A percentile compares a stretch with the other conserved stretches of the same genome.
These are phyloP conservation scores for Russula sp. DNA, from an alignment of 768 basidiomycete species.

Conservation along the genomic window DNA sequence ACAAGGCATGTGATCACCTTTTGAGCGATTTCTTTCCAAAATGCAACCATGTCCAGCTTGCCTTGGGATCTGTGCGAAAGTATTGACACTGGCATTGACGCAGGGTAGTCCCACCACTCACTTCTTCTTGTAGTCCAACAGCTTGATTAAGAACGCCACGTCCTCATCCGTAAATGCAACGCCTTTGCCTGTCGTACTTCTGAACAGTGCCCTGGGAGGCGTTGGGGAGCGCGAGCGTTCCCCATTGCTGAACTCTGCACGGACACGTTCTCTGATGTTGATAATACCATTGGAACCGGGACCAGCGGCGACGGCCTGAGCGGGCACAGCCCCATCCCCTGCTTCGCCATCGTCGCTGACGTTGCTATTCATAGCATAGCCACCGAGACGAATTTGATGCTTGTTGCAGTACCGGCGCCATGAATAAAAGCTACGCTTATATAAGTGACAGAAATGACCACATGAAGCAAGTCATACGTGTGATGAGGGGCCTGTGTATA, in stretches of 20 bases:
- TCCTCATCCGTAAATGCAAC: conserved; percentile 86
- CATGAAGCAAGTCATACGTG: conserved; percentile 48
- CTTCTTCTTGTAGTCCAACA: conserved; percentile 69
- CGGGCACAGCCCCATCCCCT: conserved; percentile 30
- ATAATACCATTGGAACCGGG: conserved; percentile 38
- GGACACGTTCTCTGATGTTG: conserved; percentile 39
- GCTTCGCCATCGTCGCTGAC: conserved; percentile 47
- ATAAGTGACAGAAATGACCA: conserved; percentile 3
- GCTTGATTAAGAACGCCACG: conserved; percentile 66
- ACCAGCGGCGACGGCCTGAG: conserved; percentile 28
- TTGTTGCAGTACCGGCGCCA: conserved; percentile 93
- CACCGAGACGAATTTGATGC: conserved; percentile 84
- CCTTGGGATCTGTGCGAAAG: conserved; percentile 45
- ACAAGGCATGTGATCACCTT: conserved; percentile 41
- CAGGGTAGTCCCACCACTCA: conserved; percentile 29
- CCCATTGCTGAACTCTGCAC: conserved; percentile 31
- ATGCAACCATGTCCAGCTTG: conserved; percentile 65
- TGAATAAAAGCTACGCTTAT: conserved; percentile 63
- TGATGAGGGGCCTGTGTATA: conserved; percentile 71
- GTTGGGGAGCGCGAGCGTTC: conserved; percentile 69
- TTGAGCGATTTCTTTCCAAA: conserved; percentile 71
- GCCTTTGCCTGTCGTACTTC: conserved; percentile 86
- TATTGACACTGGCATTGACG: conserved; percentile 12
- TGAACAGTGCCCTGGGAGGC: conserved; percentile 69
- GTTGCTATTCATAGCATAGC: conserved; percentile 79